These are phyloP conservation scores for Alternaria triticina DNA, from an alignment of 2,329 filamentous ascomycete species.

Conservation along the genomic window DNA sequence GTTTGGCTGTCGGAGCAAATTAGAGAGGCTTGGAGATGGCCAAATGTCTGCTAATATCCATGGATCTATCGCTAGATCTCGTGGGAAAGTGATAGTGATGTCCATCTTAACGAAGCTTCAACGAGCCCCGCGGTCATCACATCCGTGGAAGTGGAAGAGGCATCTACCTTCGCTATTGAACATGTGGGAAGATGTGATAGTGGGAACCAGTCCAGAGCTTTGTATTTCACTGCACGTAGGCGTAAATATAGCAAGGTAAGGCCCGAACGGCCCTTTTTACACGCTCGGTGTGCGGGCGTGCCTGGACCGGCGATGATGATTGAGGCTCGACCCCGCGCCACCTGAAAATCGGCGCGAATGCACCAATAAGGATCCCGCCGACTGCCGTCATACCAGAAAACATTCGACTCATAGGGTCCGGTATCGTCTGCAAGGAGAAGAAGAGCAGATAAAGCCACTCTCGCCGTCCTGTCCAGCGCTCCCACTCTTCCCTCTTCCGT, in stretches of 20 bases:
- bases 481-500: neutral
- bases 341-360: constrained; percentile 11
- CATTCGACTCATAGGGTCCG: constrained; percentile 38
- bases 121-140: neutral
- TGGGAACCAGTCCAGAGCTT: neutral
- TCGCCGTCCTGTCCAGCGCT: neutral
- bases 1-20: neutral
- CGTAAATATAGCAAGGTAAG: neutral
- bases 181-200: neutral
- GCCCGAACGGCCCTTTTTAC: neutral
- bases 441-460: constrained; percentile 5
- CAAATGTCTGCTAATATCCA: neutral
- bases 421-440: constrained; percentile 16
- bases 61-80: neutral
- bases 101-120: neutral
- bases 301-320: constrained; percentile 7
- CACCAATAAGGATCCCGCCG: constrained; percentile 37
- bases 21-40: neutral
- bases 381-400: constrained; percentile 24
- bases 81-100: neutral
- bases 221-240: neutral
- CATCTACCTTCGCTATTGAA: neutral
- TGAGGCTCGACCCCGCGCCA: constrained; percentile 8
- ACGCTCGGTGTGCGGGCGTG: neutral
- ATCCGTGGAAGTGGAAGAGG: neutral